Percentiles rank a stretch among this genome's conserved stretches.
Evolutionary conservation across 495 filamentous ascomycete species (phyloP).

Genomic region (Tetracladium setigerum): DNA sequence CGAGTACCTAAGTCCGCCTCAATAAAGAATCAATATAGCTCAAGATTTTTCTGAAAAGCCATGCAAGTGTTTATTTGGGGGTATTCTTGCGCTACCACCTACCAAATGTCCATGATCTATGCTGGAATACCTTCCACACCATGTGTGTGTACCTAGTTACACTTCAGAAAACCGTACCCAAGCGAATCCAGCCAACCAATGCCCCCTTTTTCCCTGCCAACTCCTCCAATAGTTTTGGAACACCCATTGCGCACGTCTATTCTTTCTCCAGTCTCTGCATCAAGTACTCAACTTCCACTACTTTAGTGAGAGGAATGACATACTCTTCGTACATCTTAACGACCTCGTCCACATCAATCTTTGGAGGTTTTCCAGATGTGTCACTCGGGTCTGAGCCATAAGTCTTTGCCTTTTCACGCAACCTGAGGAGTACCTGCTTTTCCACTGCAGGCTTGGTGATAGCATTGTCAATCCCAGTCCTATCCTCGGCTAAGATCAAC

Average conservation of each 20-base stretch:
- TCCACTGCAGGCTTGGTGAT: conserved; percentile 91
- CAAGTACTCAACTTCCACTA: conserved; percentile 95
- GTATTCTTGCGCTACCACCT: conserved; percentile 8
- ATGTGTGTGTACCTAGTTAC: background rate
- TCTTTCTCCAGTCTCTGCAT: conserved; percentile 72
- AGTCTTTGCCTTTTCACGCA: conserved; percentile 86
- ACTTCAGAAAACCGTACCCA: background rate
- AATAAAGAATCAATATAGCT: conserved; percentile 23
- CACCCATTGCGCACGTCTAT: background rate
- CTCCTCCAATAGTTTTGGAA: background rate
- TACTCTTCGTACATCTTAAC: conserved; percentile 92
- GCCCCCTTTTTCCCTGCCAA: conserved; percentile 2
- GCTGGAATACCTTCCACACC: too few species aligned
- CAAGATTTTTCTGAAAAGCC: background rate
- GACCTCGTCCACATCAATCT: conserved; percentile 91
- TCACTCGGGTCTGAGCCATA: conserved; percentile 87
- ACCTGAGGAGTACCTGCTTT: conserved; percentile 79
- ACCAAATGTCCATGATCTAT: background rate
- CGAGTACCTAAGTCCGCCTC: conserved; percentile 54
- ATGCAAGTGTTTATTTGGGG: conserved; percentile 7
- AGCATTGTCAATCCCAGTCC: conserved; percentile 72
- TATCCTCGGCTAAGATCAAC: conserved; percentile 73
- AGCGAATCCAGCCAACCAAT: background rate
- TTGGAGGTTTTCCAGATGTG: conserved; percentile 35
- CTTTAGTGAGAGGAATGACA: conserved; percentile 94